Evolutionary conservation across 192 early-diverging fungal species (phyloP), one percentile per base, ranked within the genome.

Genomic region (Haplosporangium gracile): DNA sequence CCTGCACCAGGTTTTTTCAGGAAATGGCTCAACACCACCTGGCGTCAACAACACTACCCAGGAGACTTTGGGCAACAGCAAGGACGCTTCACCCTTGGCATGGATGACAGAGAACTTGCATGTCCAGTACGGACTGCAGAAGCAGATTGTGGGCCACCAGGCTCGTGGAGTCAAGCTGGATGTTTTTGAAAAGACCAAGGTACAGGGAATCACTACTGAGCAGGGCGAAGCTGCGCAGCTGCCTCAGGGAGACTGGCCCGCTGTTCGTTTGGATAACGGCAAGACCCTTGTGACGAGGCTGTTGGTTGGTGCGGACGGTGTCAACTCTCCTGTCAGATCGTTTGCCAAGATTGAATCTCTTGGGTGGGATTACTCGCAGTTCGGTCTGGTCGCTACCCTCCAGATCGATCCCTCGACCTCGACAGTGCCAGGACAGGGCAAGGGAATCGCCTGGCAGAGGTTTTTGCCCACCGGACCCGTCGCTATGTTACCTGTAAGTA

Each of bases 381-480:
- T 94, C 65, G 98, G 97, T 39, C 83, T 99, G 26, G 98, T 98
- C 0, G 97, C 96, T 11, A 98, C 96, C 18, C 79, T 99, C 36
- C 83, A 95, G 63, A 53, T 97, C 22, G 91, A 94, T 72, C 74
- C 68, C 2, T 93, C 96, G 81, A 86, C 92, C 34, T 95, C 96
- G 0, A 86, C 84, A n/a, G 84, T 79, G 24, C 76, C 79, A 26
- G 69, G 71, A 43, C 75, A 86, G 18, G 84, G 84, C 18, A 74
- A 63, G 40, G 84, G 84, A 43, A 74, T 86, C 3, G 97, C 97
- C 7, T 99, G 95, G 93, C 97, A 99, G 90, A 91, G 98, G 71
- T 99, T 99, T 82, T 90, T 99, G 47, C 98, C 98, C 7, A 95
- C 95, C 1, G 98, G 98, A 4, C 97, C 98, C 0, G 93, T 99